A percentile compares a stretch with the other conserved stretches of the same genome.
These are phyloP conservation scores for Stentor roeselii DNA, from an alignment of 73 alveolate species.

Conservation along the genomic window DNA sequence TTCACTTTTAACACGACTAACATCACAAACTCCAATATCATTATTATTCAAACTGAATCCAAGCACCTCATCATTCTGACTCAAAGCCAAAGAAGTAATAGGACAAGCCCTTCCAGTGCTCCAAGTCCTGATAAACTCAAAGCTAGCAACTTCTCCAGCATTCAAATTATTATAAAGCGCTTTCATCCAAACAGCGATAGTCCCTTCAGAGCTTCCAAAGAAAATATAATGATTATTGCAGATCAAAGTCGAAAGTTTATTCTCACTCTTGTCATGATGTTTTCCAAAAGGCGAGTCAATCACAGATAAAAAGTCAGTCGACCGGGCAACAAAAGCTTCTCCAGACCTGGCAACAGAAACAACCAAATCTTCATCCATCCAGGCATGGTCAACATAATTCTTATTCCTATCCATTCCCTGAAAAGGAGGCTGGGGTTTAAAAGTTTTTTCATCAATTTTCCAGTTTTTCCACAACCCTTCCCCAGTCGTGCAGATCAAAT, in stretches of 20 bases:
- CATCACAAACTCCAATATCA: constrained; percentile 74
- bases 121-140: constrained; percentile 62
- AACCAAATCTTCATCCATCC: constrained; percentile 77
- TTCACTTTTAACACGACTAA: constrained; percentile 30
- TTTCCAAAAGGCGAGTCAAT: constrained; percentile 46
- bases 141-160: constrained; percentile 43
- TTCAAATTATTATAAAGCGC: constrained; percentile 44
- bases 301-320: constrained; percentile 59
- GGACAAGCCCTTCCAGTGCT: constrained; percentile 46
- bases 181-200: not conserved
- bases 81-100: constrained; percentile 69
- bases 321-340: constrained; percentile 63
- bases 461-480: constrained; percentile 66
- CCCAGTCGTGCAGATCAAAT: constrained; percentile 80
- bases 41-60: constrained; percentile 87
- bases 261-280: constrained; percentile 29
- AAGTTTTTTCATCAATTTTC: constrained; percentile 79
- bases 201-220: constrained; percentile 43
- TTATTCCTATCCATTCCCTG: constrained; percentile 57
- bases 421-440: constrained; percentile 71
- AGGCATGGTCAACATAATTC: constrained; percentile 76
- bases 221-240: constrained; percentile 54
- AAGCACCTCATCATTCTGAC: constrained; percentile 82
- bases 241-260: constrained; percentile 50
- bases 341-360: constrained; percentile 75